Evolutionary conservation across 148 eudicot species (phyloP), one percentile per base, ranked within the genome.

Genomic region (Gaultheria prostrata): DNA sequence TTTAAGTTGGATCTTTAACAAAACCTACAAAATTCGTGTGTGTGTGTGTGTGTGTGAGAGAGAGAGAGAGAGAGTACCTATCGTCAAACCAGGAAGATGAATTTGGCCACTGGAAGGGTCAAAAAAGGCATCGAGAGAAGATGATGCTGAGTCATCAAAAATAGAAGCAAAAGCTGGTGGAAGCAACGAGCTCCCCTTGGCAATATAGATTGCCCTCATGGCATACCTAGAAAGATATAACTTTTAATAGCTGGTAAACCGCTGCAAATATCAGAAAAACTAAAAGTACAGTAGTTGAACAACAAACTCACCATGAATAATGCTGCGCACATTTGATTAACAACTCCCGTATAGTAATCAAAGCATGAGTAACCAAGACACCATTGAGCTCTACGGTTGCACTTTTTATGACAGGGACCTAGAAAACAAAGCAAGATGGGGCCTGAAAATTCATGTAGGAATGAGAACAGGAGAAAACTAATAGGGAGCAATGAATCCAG

Each of bases 101-200:
- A 91, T 84, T 89, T 90, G 80, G 89, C 89, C 94, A 86, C 91
- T 93, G 70, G 98, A 93, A 82, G 99, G 98, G 87, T 97, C 99
- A 91, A 97, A 97, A 86, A 92, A 97, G 78, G 92, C 98, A 90
- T 97, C 99, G 39, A 97, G 92, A 78, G 98, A 95, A 63, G 99
- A 97, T 21, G 99, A 97, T 83, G 99, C 95, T 82, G 89, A 81
- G 93, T 97, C 99, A 86, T 97, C 99, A 77, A 97, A 97, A 83
- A 92, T 92, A 73, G 99, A 97, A 83, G 98, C 95, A 85, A 97
- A 97, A 82, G 92, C 87, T 83, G 99, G 99, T 43, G 99, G 99
- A 80, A 97, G 98, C 88, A 97, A 88, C 33, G 90, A 86, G 88
- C 98, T 97, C 93, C 99, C 99, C 83, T 97, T 97, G 51, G 98